Base-by-base conservation (phyloP, 805 yeast genomes). In the Yarrowia divulgata region DNA sequence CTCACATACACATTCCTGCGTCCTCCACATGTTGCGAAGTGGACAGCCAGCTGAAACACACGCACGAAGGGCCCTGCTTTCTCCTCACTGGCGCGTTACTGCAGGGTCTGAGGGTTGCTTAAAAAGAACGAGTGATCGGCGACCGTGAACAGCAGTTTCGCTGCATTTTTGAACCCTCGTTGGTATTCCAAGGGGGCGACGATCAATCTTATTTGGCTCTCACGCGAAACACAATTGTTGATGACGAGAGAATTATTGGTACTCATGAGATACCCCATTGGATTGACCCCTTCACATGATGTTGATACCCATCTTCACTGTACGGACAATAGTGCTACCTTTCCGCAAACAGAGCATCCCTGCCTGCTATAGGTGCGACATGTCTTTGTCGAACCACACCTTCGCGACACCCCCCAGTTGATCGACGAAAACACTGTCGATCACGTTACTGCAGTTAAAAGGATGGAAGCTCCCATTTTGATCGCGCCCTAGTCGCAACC, bases 361-460 rank as follows among this genome's bases (percentile, higher is more conserved):
- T 34, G 8, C 34, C 42, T 34, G 43, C 19, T 18, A 18, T 52
- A 8, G 43, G 16, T 34, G 58, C 29, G 16, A n/a, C 34, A 18
- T 9, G 18, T 37, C 58, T 35, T 54, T 54, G 58, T 54, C 58
- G 35, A 54, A 8, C 34, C 45, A 14, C 45, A 12, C 13, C 43
- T 37, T 42, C 48, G 63, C 39, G 37, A 40, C 60, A 52, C 46
- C 45, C 62, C 62, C 63, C 48, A 57, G 63, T 57, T 40, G 63
- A 57, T 57, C 63, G 63, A 57, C 63, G 63, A 57, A 57, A 57
- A 57, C 63, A 57, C 63, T 57, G 63, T 57, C 63, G 63, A 57
- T 57, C 63, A 55, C 48, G 48, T 19, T 29, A 10, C 14, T 10
- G 63, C 63, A 40, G 63, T 57, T 57, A 57, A 57, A 57, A 57